A percentile compares a stretch with the other conserved stretches of the same genome.
Conservation (phyloP, 73 alveolate species). For the Blepharisma japonicum region DNA sequence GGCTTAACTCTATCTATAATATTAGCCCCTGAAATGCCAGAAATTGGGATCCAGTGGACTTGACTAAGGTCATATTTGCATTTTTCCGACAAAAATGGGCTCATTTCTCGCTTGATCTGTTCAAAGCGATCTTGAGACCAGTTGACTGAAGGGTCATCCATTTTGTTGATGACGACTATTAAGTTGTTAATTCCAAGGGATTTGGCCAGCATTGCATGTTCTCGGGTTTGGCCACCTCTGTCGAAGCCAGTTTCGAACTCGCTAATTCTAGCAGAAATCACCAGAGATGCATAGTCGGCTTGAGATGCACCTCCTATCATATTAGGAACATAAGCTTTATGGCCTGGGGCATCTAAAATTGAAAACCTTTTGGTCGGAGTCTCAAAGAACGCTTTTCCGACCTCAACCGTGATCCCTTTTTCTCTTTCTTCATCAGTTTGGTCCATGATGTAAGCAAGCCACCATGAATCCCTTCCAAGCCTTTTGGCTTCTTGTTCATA, state of each 20-base stretch:
- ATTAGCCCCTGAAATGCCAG: constrained; percentile 89
- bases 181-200: constrained; percentile 81
- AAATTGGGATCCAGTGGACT: constrained; percentile 62
- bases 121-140: constrained; percentile 88
- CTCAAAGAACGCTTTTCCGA: constrained; percentile 97
- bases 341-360: constrained; percentile 99
- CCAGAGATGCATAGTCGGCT: constrained; percentile 97
- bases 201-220: constrained; percentile 97
- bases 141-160: constrained; percentile 69
- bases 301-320: constrained; percentile 99
- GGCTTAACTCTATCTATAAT: constrained; percentile 77
- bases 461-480: constrained; percentile 96
- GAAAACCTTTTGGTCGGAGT: constrained; percentile 58
- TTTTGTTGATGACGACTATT: constrained; percentile 90
- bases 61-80: background rate
- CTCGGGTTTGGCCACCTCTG: constrained; percentile 98
- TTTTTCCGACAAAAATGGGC: constrained; percentile 44
- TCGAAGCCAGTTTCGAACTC: constrained; percentile 99
- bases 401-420: constrained; percentile 97
- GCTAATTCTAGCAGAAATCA: constrained; percentile 94
- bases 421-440: constrained; percentile 74
- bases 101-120: constrained; percentile 56
- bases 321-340: constrained; percentile 98
- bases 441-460: constrained; percentile 98
- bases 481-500: constrained; percentile 95